Evolutionary conservation across 257 asterid species (phyloP).

Genomic region (Lycium barbarum): DNA sequence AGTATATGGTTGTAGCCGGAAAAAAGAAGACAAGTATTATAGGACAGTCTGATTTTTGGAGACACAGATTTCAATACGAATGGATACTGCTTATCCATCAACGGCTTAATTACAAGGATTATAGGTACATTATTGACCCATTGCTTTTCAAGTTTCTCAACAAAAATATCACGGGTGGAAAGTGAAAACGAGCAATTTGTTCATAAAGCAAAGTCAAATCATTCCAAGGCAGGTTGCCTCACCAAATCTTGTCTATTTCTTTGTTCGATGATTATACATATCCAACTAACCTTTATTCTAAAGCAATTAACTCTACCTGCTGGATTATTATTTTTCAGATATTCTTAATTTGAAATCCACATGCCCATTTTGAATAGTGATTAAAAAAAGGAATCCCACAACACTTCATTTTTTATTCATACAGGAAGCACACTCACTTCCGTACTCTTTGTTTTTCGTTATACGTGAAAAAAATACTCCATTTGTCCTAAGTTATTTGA

Average conservation of each 20-base stretch:
- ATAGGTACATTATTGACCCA: not conserved
- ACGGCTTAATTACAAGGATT: not conserved
- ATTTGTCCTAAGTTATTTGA: too few relatives aligned
- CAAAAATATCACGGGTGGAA: not conserved
- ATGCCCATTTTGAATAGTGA: too few relatives aligned
- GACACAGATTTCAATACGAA: too few relatives aligned
- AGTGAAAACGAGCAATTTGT: not conserved
- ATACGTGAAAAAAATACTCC: not conserved
- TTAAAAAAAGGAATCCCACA: too few relatives aligned
- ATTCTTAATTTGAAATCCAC: too few relatives aligned
- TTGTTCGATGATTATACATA: not conserved
- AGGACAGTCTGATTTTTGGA: too few relatives aligned
- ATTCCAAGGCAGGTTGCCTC: not conserved
- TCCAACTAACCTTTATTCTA: not conserved
- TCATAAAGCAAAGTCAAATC: slow-evolving; percentile 15
- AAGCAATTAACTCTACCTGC: not conserved
- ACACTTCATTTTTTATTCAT: not conserved
- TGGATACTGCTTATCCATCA: not conserved
- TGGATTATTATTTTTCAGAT: not conserved
- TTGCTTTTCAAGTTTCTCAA: not conserved
- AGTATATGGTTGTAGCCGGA: too few relatives aligned
- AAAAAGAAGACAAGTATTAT: too few relatives aligned
- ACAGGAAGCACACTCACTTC: not conserved
- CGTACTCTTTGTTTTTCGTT: not conserved
- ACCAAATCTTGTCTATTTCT: slow-evolving; percentile 24